Evolutionary conservation across 805 yeast species (phyloP).

Genomic region (Wickerhamia fluorescens): DNA sequence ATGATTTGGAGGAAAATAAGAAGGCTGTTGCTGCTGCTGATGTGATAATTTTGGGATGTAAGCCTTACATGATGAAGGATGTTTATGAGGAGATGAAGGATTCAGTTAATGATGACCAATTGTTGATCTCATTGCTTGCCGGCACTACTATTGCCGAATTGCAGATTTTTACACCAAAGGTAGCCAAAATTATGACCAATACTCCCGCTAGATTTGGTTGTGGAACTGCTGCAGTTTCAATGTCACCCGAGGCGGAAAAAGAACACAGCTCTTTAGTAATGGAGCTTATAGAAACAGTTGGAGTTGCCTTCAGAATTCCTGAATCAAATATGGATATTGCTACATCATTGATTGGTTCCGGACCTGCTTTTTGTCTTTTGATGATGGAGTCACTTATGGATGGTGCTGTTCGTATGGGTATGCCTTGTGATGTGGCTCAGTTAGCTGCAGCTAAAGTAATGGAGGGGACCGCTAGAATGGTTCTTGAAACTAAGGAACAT

Average conservation of each 20-base stretch:
- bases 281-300: slow-evolving; percentile 56
- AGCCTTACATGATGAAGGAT: slow-evolving; percentile 71
- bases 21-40: slow-evolving; percentile 59
- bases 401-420: slow-evolving; percentile 91
- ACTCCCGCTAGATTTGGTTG: slow-evolving; percentile 91
- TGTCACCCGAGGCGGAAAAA: slow-evolving; percentile 44
- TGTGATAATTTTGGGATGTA: slow-evolving; percentile 75
- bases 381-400: slow-evolving; percentile 90
- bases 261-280: slow-evolving; percentile 40
- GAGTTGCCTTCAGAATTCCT: slow-evolving; percentile 60
- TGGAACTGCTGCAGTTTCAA: slow-evolving; percentile 91
- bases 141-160: slow-evolving; percentile 84
- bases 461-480: slow-evolving; percentile 93
- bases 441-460: slow-evolving; percentile 88
- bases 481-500: slow-evolving; percentile 69
- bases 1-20: slow-evolving; percentile 37
- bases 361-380: slow-evolving; percentile 87
- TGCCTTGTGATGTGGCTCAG: slow-evolving; percentile 76
- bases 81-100: slow-evolving; percentile 47
- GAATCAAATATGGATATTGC: slow-evolving; percentile 97
- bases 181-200: slow-evolving; percentile 95
- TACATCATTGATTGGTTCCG: slow-evolving; percentile 91
- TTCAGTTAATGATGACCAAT: slow-evolving; percentile 42
- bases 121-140: slow-evolving; percentile 79
- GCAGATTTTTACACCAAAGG: slow-evolving; percentile 41